Conservation (phyloP, 495 filamentous ascomycete species). For the Penicillium parvum region DNA sequence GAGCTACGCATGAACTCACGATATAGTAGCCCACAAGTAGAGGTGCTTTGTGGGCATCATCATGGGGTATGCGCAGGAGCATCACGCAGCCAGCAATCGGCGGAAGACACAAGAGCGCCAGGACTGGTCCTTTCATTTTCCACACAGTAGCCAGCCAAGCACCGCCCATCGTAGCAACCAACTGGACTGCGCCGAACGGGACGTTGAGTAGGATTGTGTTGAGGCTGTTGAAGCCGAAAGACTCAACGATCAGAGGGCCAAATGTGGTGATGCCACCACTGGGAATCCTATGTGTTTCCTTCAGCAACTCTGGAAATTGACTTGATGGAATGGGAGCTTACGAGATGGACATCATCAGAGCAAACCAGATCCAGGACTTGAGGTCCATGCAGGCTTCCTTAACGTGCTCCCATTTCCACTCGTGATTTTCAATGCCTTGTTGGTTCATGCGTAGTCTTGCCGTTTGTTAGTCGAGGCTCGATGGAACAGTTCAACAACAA, state of each 20-base stretch:
- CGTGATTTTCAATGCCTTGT: slow-evolving; percentile 52
- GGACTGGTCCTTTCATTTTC: slow-evolving; percentile 53
- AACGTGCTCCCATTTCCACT: slow-evolving; percentile 61
- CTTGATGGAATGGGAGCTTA: slow-evolving; percentile 13
- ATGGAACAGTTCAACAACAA: not conserved
- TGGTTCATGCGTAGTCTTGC: slow-evolving; percentile 57
- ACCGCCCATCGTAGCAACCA: slow-evolving; percentile 54
- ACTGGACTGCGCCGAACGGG: slow-evolving; percentile 58
- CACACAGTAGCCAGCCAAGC: slow-evolving; percentile 50
- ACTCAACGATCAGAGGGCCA: slow-evolving; percentile 58
- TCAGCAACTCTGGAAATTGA: slow-evolving; percentile 14
- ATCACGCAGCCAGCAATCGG: slow-evolving; percentile 55
- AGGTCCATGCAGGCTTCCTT: slow-evolving; percentile 56
- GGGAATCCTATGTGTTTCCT: slow-evolving; percentile 46
- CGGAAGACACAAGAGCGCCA: slow-evolving; percentile 51
- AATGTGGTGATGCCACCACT: slow-evolving; percentile 60
- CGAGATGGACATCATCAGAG: slow-evolving; percentile 50
- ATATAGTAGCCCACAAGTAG: slow-evolving; percentile 58
- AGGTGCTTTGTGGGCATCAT: slow-evolving; percentile 39
- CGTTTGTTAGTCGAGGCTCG: not conserved
- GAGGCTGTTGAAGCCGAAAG: slow-evolving; percentile 57
- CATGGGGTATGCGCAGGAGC: slow-evolving; percentile 47
- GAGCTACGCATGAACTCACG: slow-evolving; percentile 13
- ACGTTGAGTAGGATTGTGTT: slow-evolving; percentile 63
- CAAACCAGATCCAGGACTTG: slow-evolving; percentile 67